phyloP scores from a whole-genome alignment of 768 basidiomycete species.

The Dictyophora rubrovolvata region DNA sequence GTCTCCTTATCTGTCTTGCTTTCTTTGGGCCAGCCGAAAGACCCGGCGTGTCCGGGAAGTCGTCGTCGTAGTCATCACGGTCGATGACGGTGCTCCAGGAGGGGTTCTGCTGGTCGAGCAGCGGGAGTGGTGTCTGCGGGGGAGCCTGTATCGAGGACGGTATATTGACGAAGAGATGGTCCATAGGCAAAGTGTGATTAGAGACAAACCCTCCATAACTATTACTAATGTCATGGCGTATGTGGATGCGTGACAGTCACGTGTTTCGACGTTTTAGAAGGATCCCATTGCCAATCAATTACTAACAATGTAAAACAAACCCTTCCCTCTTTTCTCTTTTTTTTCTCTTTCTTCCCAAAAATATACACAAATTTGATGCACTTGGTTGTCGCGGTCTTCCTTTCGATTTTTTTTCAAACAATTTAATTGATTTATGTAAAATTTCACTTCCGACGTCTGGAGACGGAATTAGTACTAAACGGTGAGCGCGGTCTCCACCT shows the following conservation, averaged over 20 bases:
- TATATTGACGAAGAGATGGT: conserved; percentile 7
- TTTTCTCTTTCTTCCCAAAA: not conserved
- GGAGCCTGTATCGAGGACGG: conserved; percentile 6
- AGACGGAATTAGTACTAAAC: not conserved
- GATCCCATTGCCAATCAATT: not conserved
- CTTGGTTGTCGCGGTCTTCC: too few relatives aligned
- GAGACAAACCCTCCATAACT: not conserved
- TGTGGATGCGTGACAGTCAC: not conserved
- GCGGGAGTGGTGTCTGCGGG: conserved; percentile 1
- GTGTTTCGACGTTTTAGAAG: not conserved
- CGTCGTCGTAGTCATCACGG: conserved; percentile 1
- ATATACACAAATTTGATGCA: not conserved
- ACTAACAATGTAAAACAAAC: not conserved
- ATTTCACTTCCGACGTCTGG: too few relatives aligned
- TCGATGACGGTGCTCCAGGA: conserved; percentile 7
- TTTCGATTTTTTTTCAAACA: too few relatives aligned
- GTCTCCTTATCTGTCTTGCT: conserved; percentile 48
- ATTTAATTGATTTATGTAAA: too few relatives aligned
- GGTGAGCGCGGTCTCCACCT: not conserved
- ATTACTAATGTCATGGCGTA: not conserved
- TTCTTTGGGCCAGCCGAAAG: conserved; percentile 10
- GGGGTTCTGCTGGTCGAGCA: not conserved
- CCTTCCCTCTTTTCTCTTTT: not conserved
- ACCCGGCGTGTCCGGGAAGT: not conserved
- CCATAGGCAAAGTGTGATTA: not conserved